Evolutionary conservation across 805 yeast species (phyloP).

Genomic region (Cyberlindnera amylophila): DNA sequence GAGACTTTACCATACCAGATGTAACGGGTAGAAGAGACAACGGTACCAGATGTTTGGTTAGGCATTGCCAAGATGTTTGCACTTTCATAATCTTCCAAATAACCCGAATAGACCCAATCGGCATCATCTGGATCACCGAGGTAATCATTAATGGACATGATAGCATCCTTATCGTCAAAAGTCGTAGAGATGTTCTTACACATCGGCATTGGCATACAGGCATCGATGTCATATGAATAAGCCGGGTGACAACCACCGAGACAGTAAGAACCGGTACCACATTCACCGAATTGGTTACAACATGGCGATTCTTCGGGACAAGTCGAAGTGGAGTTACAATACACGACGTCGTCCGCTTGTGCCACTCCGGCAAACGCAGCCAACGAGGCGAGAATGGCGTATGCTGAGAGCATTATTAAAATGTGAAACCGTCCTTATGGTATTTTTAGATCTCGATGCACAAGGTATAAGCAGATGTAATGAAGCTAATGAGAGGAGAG

Average conservation of each 20-base stretch:
- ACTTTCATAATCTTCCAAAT: conserved; percentile 50
- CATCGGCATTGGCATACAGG: conserved; percentile 86
- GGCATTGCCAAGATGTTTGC: conserved; percentile 76
- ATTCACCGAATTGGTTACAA: conserved; percentile 75
- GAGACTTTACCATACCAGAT: conserved; percentile 86
- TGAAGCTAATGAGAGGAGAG: too few species aligned
- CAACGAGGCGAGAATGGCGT: conserved; percentile 1
- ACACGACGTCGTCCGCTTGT: conserved; percentile 1
- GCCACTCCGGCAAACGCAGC: neutral
- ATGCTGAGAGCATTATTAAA: neutral
- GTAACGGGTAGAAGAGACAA: conserved; percentile 71
- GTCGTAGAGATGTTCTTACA: conserved; percentile 48
- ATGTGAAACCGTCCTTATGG: too few species aligned
- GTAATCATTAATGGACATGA: conserved; percentile 26
- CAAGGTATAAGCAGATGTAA: too few species aligned
- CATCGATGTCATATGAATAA: conserved; percentile 29
- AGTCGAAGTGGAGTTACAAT: conserved; percentile 49
- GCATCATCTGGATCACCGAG: conserved; percentile 67
- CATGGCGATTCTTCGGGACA: conserved; percentile 87
- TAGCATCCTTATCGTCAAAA: conserved; percentile 34
- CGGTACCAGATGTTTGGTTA: conserved; percentile 68
- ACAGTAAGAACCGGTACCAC: conserved; percentile 78
- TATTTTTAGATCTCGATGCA: too few species aligned
- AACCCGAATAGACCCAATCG: conserved; percentile 68
- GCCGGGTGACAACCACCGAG: conserved; percentile 85